A percentile compares a stretch with the other conserved stretches of the same genome.
These are phyloP conservation scores for Candida xyloterini DNA, from an alignment of 805 yeast genomes.

Conservation along the genomic window DNA sequence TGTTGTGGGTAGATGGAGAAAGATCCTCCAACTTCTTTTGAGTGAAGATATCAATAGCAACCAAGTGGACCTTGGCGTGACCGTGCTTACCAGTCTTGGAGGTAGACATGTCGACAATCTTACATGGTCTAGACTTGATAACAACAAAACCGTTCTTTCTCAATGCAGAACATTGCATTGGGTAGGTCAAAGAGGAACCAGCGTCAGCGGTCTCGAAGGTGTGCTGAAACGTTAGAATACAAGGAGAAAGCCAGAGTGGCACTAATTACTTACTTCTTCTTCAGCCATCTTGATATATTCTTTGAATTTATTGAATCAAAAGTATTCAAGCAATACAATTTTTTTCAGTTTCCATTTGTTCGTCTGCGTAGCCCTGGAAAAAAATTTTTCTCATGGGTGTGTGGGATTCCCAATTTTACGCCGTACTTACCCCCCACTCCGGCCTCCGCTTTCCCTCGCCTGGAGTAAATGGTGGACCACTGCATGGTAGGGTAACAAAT, in stretches of 20 bases:
- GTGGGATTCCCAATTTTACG: conserved; percentile 4
- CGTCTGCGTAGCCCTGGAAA: conserved; percentile 13
- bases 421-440: conserved; percentile 1
- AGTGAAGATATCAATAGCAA: conserved; percentile 98
- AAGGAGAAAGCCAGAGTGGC: not conserved
- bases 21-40: conserved; percentile 99
- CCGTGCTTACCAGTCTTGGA: conserved; percentile 99
- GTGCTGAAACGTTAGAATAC: conserved; percentile 50
- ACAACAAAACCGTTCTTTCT: conserved; percentile 99
- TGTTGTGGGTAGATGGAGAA: conserved; percentile 99
- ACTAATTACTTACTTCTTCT: conserved; percentile 34
- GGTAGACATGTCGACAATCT: conserved; percentile 99
- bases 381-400: conserved; percentile 11
- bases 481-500: conserved; percentile 13
- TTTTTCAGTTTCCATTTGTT: conserved; percentile 15
- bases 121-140: conserved; percentile 99
- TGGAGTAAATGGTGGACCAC: conserved; percentile 8
- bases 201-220: conserved; percentile 97
- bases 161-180: conserved; percentile 99
- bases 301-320: conserved; percentile 15
- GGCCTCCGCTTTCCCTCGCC: not conserved
- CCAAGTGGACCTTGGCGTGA: conserved; percentile 99
- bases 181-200: conserved; percentile 97
- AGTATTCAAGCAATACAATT: conserved; percentile 17
- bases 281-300: conserved; percentile 31